A percentile compares a stretch with the other conserved stretches of the same genome.
These are phyloP conservation scores for Emmonsiellopsis sp. DNA, from an alignment of 2,329 filamentous ascomycete species.

Conservation along the genomic window DNA sequence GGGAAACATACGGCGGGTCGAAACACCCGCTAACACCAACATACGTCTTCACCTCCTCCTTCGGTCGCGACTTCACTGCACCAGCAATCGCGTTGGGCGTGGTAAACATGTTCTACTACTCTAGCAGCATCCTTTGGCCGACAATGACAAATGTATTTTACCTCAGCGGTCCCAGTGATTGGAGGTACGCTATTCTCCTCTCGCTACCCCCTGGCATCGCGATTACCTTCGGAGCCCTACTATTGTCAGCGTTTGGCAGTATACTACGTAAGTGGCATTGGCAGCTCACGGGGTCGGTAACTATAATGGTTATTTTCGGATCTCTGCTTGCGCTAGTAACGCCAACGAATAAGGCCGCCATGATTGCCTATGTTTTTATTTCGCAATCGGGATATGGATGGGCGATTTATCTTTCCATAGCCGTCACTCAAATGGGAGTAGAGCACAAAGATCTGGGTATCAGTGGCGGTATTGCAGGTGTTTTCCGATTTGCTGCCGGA, in stretches of 20 bases:
- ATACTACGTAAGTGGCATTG: slow-evolving; percentile 39
- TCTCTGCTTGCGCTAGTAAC: slow-evolving; percentile 35
- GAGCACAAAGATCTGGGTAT: slow-evolving; percentile 41
- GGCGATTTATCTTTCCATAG: slow-evolving; percentile 40
- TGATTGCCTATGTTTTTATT: slow-evolving; percentile 41
- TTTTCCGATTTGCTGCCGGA: slow-evolving; percentile 36
- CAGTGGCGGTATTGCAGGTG: slow-evolving; percentile 34
- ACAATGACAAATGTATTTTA: slow-evolving; percentile 41
- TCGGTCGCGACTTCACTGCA: slow-evolving; percentile 40
- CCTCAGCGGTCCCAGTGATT: slow-evolving; percentile 25
- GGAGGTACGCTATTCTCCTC: slow-evolving; percentile 27
- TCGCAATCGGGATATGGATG: slow-evolving; percentile 38
- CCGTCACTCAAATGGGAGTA: slow-evolving; percentile 42
- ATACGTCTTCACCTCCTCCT: slow-evolving; percentile 35
- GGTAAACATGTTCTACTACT: slow-evolving; percentile 46
- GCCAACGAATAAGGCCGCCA: slow-evolving; percentile 35
- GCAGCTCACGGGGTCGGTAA: slow-evolving; percentile 35
- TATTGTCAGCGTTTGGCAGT: slow-evolving; percentile 34
- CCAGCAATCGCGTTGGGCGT: slow-evolving; percentile 37
- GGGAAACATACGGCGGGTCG: slow-evolving; percentile 29
- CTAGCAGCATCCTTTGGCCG: slow-evolving; percentile 37
- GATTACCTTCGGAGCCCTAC: slow-evolving; percentile 33
- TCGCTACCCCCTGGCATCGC: slow-evolving; percentile 38
- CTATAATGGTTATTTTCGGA: slow-evolving; percentile 41
- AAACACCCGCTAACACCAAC: slow-evolving; percentile 36